These are phyloP conservation scores for Benincasa hispida DNA, from an alignment of 306 rosid genomes.

Conservation along the genomic window DNA sequence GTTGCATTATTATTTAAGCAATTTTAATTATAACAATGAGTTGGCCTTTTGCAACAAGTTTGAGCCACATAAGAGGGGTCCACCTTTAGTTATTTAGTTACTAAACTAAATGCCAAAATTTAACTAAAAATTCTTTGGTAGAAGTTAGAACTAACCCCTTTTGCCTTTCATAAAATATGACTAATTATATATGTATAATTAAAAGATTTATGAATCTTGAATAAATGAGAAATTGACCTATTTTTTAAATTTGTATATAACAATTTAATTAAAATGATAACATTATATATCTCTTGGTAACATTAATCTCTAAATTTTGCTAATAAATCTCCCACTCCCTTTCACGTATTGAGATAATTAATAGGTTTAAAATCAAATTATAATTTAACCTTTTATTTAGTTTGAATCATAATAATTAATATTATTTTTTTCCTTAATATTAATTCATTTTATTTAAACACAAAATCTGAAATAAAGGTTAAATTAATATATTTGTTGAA, in stretches of 20 bases:
- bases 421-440: too few relatives aligned
- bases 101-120: not conserved
- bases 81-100: not conserved
- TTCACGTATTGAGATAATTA: too few relatives aligned
- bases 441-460: too few relatives aligned
- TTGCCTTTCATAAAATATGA: not conserved
- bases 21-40: not conserved
- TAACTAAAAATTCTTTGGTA: not conserved
- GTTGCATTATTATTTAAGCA: conserved; percentile 4
- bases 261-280: not conserved
- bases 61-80: not conserved
- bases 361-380: too few relatives aligned
- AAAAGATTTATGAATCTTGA: not conserved
- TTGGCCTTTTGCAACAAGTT: not conserved
- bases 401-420: too few relatives aligned
- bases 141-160: not conserved
- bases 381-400: too few relatives aligned
- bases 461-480: too few relatives aligned
- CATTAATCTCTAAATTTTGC: too few relatives aligned
- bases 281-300: not conserved
- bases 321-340: too few relatives aligned
- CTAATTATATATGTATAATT: not conserved
- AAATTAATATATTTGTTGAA: too few relatives aligned
- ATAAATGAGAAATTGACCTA: not conserved
- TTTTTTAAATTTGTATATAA: not conserved